Evolutionary conservation across 768 basidiomycete species (phyloP).

Genomic region (Neoboletus magnificus): DNA sequence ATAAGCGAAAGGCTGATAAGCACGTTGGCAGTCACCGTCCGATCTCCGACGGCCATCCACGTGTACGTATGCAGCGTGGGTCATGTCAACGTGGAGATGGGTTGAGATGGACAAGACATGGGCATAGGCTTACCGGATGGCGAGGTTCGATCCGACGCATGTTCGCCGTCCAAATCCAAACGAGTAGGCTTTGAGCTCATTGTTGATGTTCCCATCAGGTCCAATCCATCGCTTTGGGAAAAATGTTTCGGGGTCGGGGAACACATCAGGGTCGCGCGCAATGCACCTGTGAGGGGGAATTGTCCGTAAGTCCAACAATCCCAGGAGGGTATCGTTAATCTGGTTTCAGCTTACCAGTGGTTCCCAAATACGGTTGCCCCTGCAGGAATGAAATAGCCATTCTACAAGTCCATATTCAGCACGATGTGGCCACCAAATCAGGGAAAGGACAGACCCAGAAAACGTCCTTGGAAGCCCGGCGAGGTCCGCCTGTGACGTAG

Average conservation of each 20-base stretch:
- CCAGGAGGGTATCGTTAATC: background rate
- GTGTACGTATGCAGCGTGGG: background rate
- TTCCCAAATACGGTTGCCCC: slow-evolving; percentile 35
- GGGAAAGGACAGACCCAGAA: slow-evolving; percentile 19
- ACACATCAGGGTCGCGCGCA: slow-evolving; percentile 23
- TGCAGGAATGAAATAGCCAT: slow-evolving; percentile 33
- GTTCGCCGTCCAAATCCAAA: slow-evolving; percentile 52
- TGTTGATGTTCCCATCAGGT: slow-evolving; percentile 42
- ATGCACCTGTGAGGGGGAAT: slow-evolving; percentile 16
- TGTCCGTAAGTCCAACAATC: background rate
- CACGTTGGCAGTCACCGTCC: no score
- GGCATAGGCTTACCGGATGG: slow-evolving; percentile 17
- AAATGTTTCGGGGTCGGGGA: slow-evolving; percentile 45
- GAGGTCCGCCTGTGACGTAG: slow-evolving; percentile 17
- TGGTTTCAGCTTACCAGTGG: slow-evolving; percentile 21
- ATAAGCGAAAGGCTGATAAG: background rate
- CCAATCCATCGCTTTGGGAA: slow-evolving; percentile 54
- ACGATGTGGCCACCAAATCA: no score
- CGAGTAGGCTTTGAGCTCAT: slow-evolving; percentile 47
- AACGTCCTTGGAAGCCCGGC: slow-evolving; percentile 25
- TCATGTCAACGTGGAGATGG: background rate
- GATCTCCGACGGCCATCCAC: background rate
- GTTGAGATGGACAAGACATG: no score
- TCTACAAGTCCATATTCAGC: slow-evolving; percentile 18
- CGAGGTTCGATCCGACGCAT: slow-evolving; percentile 25